Base-by-base conservation (phyloP, 2,329 filamentous ascomycete genomes). In the Nannizzia gypsea region DNA sequence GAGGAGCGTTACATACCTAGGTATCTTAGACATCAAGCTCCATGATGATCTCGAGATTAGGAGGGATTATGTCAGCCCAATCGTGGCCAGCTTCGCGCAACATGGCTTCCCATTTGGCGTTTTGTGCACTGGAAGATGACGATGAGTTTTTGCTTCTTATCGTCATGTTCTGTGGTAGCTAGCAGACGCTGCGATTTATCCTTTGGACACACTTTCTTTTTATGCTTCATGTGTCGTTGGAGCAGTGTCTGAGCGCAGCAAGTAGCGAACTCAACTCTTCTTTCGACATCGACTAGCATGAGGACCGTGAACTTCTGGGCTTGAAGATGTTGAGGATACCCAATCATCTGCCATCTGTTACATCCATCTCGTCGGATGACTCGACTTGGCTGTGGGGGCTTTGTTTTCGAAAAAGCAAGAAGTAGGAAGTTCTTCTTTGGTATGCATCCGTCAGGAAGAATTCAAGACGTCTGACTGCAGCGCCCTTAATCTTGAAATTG, bases 281-380 rank as follows among this genome's bases (percentile, higher is more conserved):
- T 24, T 24, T 52, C 3, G 20, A 28, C 48, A 52, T 28, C 13
- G 48, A 31, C 48, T 52, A 52, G 24, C 24, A 52, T 52, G 48
- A 31, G 48, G 48, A 52, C 48, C 48, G 48, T 52, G 48, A 52
- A 52, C 48, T 31, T 52, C 26, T 52, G 48, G 48, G 24, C 48
- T 24, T 52, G 48, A 31, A 52, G 48, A 31, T 28, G 22, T 13
- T 28, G 26, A 20, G 26, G 3, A 52, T 31, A 31, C 15, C 48
- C 48, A 52, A 52, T 52, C 48, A 52, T 20, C 20, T 20, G 48
- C 5, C 48, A 28, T 6, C 13, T n/a, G 4, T 28, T 31, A 15
- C 48, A 52, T 24, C 26, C 48, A 28, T 52, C 15, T 31, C 48
- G 2, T 52, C 22, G 48, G 26, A 28, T 52, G 26, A 52, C 22